Percentiles rank a stretch among this genome's conserved stretches.
Evolutionary conservation across 768 basidiomycete species (phyloP).

Genomic region (Neoboletus magnificus): DNA sequence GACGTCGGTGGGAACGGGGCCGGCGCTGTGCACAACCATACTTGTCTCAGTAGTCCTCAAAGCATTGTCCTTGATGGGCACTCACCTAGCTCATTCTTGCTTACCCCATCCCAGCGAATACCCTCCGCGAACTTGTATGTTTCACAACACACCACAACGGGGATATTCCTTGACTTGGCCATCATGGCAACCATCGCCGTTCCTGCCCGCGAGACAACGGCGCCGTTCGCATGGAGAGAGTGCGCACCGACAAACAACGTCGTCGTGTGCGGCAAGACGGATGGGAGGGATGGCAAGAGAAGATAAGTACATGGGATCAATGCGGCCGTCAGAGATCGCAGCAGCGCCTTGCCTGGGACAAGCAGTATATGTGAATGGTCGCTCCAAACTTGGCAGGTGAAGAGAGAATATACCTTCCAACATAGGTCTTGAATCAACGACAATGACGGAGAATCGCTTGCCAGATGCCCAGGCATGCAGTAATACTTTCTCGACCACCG

Average conservation of each 20-base stretch:
- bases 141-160: constrained; percentile 95
- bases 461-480: constrained; percentile 71
- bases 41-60: neutral
- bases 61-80: neutral
- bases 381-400: neutral
- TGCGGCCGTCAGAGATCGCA: constrained; percentile 64
- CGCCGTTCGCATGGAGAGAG: constrained; percentile 91
- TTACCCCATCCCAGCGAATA: constrained; percentile 90
- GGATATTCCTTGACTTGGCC: constrained; percentile 83
- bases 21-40: constrained; percentile 23
- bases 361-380: neutral
- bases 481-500: constrained; percentile 88
- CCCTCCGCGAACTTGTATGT: constrained; percentile 98
- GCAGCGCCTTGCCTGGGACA: constrained; percentile 67
- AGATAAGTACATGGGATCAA: constrained; percentile 86
- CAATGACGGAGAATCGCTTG: constrained; percentile 82
- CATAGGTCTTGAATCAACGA: constrained; percentile 93
- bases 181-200: constrained; percentile 97
- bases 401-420: constrained; percentile 64
- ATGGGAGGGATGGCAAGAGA: constrained; percentile 81
- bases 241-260: constrained; percentile 91
- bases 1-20: constrained; percentile 22
- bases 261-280: constrained; percentile 76
- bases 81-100: constrained; percentile 92
- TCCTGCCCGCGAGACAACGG: constrained; percentile 90